phyloP scores from a whole-genome alignment of 1,284 basidiomycete genomes.

The Meira miltonrushii region DNA sequence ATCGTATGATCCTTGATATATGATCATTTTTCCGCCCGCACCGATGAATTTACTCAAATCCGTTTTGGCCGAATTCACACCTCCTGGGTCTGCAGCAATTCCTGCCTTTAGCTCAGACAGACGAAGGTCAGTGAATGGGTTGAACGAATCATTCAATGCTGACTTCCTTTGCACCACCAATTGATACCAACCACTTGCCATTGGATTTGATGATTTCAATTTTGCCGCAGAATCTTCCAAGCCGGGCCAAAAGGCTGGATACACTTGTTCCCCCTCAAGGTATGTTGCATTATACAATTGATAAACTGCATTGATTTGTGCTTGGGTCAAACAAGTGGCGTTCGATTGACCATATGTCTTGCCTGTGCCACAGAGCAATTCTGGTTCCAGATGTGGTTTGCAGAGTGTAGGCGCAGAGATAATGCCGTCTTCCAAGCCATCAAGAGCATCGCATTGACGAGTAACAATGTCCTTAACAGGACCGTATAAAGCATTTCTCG shows the following conservation, averaged over 20 bases:
- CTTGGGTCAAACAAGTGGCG: conserved; percentile 9
- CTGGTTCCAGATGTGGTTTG: conserved; percentile 18
- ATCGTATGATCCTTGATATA: conserved; percentile 32
- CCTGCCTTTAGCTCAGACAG: conserved; percentile 17
- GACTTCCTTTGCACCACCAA: conserved; percentile 27
- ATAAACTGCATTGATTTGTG: conserved; percentile 6
- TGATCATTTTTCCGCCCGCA: conserved; percentile 27
- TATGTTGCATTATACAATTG: conserved; percentile 7
- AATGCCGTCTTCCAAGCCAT: conserved; percentile 52
- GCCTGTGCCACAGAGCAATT: conserved; percentile 13
- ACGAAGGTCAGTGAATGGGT: conserved; percentile 17
- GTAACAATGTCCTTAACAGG: conserved; percentile 42
- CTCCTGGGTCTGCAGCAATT: conserved; percentile 3
- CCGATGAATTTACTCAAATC: conserved; percentile 25
- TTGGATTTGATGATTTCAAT: conserved; percentile 11
- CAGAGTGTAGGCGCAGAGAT: conserved; percentile 38
- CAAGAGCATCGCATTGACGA: conserved; percentile 51
- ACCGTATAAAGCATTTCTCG: background rate
- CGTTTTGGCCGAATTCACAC: conserved; percentile 16
- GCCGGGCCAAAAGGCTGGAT: conserved; percentile 17
- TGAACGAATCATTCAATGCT: conserved; percentile 9
- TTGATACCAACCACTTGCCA: conserved; percentile 44
- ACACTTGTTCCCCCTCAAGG: conserved; percentile 14
- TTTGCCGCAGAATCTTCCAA: conserved; percentile 7
- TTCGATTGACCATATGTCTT: background rate